phyloP scores from a whole-genome alignment of 352 stramenopile species.

The Phytophthora pinifolia region DNA sequence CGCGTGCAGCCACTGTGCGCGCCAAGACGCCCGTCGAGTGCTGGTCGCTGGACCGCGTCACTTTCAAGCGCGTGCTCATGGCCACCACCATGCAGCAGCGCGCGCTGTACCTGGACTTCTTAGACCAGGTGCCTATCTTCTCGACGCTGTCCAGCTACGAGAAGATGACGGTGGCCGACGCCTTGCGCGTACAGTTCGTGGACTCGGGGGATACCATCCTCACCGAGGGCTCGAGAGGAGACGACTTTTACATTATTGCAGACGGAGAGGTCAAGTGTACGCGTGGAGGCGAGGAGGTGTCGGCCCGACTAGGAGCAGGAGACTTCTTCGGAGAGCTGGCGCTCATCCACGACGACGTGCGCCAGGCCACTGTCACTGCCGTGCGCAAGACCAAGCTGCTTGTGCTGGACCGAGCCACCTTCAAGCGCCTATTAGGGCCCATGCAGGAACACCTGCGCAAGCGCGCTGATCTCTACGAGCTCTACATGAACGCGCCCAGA shows the following conservation, averaged over 20 bases:
- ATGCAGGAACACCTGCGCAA: constrained; percentile 89
- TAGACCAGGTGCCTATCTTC: constrained; percentile 73
- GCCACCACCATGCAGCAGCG: constrained; percentile 66
- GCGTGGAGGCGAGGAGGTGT: constrained; percentile 55
- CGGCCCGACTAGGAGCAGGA: constrained; percentile 51
- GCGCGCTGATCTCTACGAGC: constrained; percentile 63
- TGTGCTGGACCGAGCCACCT: constrained; percentile 87
- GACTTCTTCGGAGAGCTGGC: constrained; percentile 87
- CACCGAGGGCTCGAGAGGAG: constrained; percentile 47
- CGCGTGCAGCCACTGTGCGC: constrained; percentile 84
- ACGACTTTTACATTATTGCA: constrained; percentile 86
- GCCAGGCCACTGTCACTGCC: constrained; percentile 89
- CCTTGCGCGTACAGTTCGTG: constrained; percentile 59
- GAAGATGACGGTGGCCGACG: constrained; percentile 74
- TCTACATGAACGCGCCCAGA: constrained; percentile 54
- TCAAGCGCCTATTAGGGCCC: constrained; percentile 85
- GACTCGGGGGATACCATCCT: constrained; percentile 47
- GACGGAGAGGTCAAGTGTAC: constrained; percentile 72
- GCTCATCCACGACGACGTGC: constrained; percentile 84
- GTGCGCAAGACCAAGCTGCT: constrained; percentile 82
- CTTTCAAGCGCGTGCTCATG: constrained; percentile 75
- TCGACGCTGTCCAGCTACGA: constrained; percentile 72
- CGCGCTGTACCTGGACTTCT: constrained; percentile 57
- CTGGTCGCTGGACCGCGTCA: constrained; percentile 87
- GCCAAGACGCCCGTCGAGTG: constrained; percentile 68